phyloP scores from a whole-genome alignment of 768 basidiomycete species.

The Lyophyllum shimeji region DNA sequence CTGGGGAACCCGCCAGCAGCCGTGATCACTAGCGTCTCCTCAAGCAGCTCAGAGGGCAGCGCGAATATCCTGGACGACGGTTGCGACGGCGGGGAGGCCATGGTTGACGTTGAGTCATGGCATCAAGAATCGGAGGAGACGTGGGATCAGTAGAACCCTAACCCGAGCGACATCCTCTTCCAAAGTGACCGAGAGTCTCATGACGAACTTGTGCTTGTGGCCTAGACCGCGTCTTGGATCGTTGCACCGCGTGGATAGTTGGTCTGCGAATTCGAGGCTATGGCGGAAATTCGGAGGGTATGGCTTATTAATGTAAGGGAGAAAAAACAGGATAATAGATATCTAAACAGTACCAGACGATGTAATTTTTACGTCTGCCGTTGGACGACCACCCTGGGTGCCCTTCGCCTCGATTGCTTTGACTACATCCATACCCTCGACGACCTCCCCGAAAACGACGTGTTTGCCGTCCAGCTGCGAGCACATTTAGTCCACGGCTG shows the following conservation, averaged over 20 bases:
- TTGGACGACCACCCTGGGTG: constrained; percentile 35
- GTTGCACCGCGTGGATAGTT: neutral
- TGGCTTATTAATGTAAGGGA: neutral
- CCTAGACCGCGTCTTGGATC: neutral
- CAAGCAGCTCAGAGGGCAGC: constrained; percentile 19
- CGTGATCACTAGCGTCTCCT: constrained; percentile 14
- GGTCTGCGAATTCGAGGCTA: neutral
- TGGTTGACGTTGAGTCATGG: neutral
- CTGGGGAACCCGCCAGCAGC: constrained; percentile 15
- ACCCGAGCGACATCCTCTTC: neutral
- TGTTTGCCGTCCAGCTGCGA: constrained; percentile 59
- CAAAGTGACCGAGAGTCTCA: no score
- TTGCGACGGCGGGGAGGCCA: constrained; percentile 6
- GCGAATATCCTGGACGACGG: constrained; percentile 11
- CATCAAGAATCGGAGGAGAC: neutral
- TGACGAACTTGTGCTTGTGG: neutral
- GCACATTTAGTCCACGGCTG: neutral
- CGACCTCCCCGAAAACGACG: constrained; percentile 73
- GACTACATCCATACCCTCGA: constrained; percentile 64
- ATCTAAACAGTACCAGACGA: constrained; percentile 48
- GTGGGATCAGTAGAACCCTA: constrained; percentile 7
- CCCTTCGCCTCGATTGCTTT: constrained; percentile 55
- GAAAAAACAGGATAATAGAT: neutral
- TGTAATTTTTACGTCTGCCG: constrained; percentile 54
- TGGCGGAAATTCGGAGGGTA: neutral